Base-by-base conservation (phyloP, 805 yeast genomes). In the Barnettozyma vustinii region DNA sequence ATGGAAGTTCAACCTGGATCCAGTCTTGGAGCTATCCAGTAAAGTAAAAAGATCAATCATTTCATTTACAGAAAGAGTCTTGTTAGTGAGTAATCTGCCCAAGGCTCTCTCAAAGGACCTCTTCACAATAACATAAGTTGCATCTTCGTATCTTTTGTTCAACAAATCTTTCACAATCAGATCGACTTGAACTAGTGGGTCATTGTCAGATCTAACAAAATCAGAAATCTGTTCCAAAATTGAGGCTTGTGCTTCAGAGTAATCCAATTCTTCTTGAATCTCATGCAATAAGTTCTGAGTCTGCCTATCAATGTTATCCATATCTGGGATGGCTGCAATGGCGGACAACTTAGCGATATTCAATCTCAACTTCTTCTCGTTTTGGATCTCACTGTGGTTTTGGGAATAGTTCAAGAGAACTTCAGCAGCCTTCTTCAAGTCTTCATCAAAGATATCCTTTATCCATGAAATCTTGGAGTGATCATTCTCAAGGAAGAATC, bases 271-370 rank as follows among this genome's bases (percentile, higher is more conserved):
- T 30, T 69, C 68, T 54, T 83, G 83, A 27, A 84, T 74, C 9
- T 73, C 74, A 16, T 59, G 61, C 9, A 80, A 46, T 4, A 64
- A 46, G 2, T 64, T 67, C 19, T 48, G 44, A 9, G 47, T 40
- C 20, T 4, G 9, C 3, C 7, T 12, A 15, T 44, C 44, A 16
- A 44, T 39, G 53, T 52, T 42, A n/a, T 50, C 51, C 6, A 52
- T 56, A 5, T 55, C 59, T 19, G 50, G 36, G 5, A 50, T 51
- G 1, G 72, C 62, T 0, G 81, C 82, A 18, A 86, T 59, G 1
- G 79, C 70, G 2, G 87, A 67, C 20, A 90, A 65, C 62, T 89
- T 89, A 2, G 95, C 91, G 44, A 89, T 65, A 49, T 88, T 84
- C 51, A 82, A 72, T 54, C 81, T 81, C 20, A 84, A 57, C 55